A percentile compares a stretch with the other conserved stretches of the same genome.
These are phyloP conservation scores for Lentinula sp. DNA, from an alignment of 768 basidiomycete species.

Conservation along the genomic window DNA sequence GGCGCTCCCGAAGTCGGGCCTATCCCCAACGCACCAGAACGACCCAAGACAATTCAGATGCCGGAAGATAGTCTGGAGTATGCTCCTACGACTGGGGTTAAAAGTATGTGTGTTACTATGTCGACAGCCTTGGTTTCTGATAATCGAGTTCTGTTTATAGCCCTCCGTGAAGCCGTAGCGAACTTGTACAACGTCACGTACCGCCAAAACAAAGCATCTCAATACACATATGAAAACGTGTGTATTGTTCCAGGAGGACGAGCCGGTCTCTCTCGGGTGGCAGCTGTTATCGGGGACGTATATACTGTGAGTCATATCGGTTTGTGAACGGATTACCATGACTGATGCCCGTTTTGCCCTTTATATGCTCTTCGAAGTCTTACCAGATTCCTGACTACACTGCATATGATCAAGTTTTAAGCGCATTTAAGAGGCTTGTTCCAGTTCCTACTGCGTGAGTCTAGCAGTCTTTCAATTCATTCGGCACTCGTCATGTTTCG, in stretches of 20 bases:
- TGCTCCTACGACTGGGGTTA: slow-evolving; percentile 89
- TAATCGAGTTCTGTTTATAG: slow-evolving; percentile 26
- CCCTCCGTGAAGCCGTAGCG: slow-evolving; percentile 85
- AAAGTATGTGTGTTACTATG: slow-evolving; percentile 41
- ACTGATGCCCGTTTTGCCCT: background rate
- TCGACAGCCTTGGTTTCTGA: background rate
- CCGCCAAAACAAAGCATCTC: slow-evolving; percentile 69
- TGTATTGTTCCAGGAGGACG: slow-evolving; percentile 95
- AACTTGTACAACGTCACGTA: slow-evolving; percentile 86
- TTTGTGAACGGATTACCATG: background rate
- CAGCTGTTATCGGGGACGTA: slow-evolving; percentile 88
- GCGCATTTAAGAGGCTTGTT: slow-evolving; percentile 83
- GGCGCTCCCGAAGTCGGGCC: slow-evolving; percentile 83
- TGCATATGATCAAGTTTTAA: slow-evolving; percentile 77
- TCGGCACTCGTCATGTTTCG: too few species aligned
- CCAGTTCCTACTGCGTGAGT: slow-evolving; percentile 86
- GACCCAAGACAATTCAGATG: slow-evolving; percentile 60
- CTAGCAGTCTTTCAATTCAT: background rate
- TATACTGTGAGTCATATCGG: slow-evolving; percentile 52
- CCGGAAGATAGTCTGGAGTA: slow-evolving; percentile 78
- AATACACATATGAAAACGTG: slow-evolving; percentile 90
- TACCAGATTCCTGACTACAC: slow-evolving; percentile 94
- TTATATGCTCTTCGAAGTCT: slow-evolving; percentile 35
- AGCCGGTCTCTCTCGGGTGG: slow-evolving; percentile 83
- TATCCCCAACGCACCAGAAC: slow-evolving; percentile 67